Evolutionary conservation across 2,329 filamentous ascomycete genomes (phyloP).

Genomic region (Simplicillium sp.): DNA sequence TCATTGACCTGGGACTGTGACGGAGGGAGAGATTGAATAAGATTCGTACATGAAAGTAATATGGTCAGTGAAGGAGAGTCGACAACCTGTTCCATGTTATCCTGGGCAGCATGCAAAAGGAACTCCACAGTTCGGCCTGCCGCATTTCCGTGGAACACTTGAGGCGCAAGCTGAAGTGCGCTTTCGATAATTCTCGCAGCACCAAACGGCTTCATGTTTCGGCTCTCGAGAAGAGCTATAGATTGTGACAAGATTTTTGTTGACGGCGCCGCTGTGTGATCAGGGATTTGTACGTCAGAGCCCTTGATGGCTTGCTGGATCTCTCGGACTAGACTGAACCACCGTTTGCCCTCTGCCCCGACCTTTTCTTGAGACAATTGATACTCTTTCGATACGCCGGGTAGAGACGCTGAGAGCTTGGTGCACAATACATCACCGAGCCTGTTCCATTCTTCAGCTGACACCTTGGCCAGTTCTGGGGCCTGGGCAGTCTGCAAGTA

Average conservation of each 20-base stretch:
- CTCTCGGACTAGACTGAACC: conserved; percentile 49
- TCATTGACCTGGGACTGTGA: conserved; percentile 25
- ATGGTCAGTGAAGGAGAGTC: conserved; percentile 59
- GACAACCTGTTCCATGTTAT: conserved; percentile 49
- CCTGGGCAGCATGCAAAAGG: conserved; percentile 39
- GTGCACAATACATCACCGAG: conserved; percentile 54
- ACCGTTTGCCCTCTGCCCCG: conserved; percentile 55
- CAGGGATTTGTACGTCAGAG: conserved; percentile 11
- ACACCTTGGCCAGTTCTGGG: conserved; percentile 31
- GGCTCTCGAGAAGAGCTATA: conserved; percentile 32
- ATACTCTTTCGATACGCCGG: conserved; percentile 73
- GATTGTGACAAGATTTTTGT: conserved; percentile 20
- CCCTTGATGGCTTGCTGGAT: conserved; percentile 26
- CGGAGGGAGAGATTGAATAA: conserved; percentile 35
- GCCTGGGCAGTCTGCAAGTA: conserved; percentile 31
- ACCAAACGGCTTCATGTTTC: conserved; percentile 49
- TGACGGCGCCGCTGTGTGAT: conserved; percentile 21
- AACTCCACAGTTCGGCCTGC: conserved; percentile 28
- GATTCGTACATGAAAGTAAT: conserved; percentile 55
- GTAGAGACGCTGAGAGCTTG: conserved; percentile 63
- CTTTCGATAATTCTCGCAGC: conserved; percentile 37
- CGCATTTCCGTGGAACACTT: conserved; percentile 27
- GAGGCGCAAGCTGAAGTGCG: conserved; percentile 25
- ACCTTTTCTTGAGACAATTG: conserved; percentile 62
- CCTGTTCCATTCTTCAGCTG: conserved; percentile 51